phyloP scores from a whole-genome alignment of 768 basidiomycete genomes.

The Lentinula guzmanii region DNA sequence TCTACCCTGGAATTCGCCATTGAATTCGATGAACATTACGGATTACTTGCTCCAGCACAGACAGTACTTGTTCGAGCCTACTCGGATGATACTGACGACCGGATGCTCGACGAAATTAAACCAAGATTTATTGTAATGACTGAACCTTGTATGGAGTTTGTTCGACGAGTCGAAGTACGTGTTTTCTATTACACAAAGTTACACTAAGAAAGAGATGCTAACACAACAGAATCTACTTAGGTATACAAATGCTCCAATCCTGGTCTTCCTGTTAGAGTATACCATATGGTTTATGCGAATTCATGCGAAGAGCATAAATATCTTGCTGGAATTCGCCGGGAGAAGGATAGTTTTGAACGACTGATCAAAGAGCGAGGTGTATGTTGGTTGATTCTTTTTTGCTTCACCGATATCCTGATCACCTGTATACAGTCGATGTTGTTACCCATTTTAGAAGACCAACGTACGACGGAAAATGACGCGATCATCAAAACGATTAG shows the following conservation, averaged over 20 bases:
- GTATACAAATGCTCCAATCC: constrained; percentile 84
- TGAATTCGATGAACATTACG: constrained; percentile 76
- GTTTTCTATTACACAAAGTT: background rate
- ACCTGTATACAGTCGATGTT: constrained; percentile 67
- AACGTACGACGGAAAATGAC: constrained; percentile 39
- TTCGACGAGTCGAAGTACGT: constrained; percentile 83
- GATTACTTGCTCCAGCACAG: constrained; percentile 71
- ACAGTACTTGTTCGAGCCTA: constrained; percentile 84
- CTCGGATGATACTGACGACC: constrained; percentile 90
- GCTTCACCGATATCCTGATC: background rate
- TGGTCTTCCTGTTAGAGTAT: constrained; percentile 79
- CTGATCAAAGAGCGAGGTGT: constrained; percentile 91
- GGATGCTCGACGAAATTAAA: constrained; percentile 76
- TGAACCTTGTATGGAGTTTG: constrained; percentile 90
- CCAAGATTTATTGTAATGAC: constrained; percentile 95
- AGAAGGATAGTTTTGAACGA: constrained; percentile 91
- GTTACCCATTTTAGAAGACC: constrained; percentile 71
- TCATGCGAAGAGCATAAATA: constrained; percentile 97
- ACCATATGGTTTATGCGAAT: constrained; percentile 92
- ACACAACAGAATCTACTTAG: constrained; percentile 28
- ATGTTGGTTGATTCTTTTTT: constrained; percentile 22
- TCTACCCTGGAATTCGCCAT: constrained; percentile 27
- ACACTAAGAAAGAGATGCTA: too few species aligned
- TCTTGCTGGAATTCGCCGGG: constrained; percentile 78
- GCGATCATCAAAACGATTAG: constrained; percentile 76